phyloP scores from a whole-genome alignment of 371 early-diverging fungal genomes.

The Fennellomyces sp. region DNA sequence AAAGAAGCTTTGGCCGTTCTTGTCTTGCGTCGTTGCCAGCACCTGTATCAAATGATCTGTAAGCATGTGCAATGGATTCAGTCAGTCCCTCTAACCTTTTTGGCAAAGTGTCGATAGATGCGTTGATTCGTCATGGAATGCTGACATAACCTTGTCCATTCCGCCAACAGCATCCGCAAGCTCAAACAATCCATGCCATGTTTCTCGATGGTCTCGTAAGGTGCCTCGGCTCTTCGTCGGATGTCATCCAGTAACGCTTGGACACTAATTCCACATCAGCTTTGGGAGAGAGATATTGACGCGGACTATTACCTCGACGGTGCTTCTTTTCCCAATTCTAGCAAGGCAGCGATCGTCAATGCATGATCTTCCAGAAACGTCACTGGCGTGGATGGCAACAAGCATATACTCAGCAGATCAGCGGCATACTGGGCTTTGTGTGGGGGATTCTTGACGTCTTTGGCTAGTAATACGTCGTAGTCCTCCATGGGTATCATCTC shows the following conservation, averaged over 20 bases:
- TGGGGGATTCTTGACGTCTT: conserved; percentile 70
- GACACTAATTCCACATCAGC: conserved; percentile 16
- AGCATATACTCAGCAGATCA: conserved; percentile 69
- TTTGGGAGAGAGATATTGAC: background rate
- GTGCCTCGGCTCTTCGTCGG: conserved; percentile 14
- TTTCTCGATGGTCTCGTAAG: conserved; percentile 16
- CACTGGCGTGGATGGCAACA: conserved; percentile 59
- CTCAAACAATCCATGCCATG: conserved; percentile 18
- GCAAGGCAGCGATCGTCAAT: conserved; percentile 68
- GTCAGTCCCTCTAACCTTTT: conserved; percentile 62
- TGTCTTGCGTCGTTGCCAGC: conserved; percentile 18
- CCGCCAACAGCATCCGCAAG: conserved; percentile 63
- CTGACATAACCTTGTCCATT: conserved; percentile 88
- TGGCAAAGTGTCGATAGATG: conserved; percentile 59
- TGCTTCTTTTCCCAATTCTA: conserved; percentile 53
- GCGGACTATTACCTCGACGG: conserved; percentile 38
- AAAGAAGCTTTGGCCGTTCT: conserved; percentile 35
- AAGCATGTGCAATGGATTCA: no score
- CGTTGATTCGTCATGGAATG: conserved; percentile 77
- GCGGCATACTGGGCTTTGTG: conserved; percentile 70
- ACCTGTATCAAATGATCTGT: conserved; percentile 11
- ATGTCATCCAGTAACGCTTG: conserved; percentile 30
- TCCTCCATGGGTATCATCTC: conserved; percentile 77
- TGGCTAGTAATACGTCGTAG: conserved; percentile 85
- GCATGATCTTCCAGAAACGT: conserved; percentile 75